Percentiles rank a stretch among this genome's conserved stretches.
Evolutionary conservation across 2,329 filamentous ascomycete species (phyloP).

Genomic region (Zarea fungicola): DNA sequence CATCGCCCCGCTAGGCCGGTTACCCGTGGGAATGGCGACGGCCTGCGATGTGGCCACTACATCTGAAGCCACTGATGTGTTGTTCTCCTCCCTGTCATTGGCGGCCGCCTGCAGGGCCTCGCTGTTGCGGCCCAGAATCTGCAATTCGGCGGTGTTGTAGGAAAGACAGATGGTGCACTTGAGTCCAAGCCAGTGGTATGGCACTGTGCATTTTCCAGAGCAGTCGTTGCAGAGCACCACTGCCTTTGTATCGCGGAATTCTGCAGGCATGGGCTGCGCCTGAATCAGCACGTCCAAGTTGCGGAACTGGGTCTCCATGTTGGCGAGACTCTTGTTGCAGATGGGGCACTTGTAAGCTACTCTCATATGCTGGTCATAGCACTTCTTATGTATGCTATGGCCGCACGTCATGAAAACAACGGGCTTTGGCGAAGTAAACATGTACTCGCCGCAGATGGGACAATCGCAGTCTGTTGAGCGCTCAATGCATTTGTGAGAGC

Average conservation of each 20-base stretch:
- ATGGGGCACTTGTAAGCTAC: constrained; percentile 94
- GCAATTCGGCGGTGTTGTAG: constrained; percentile 64
- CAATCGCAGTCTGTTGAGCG: constrained; percentile 92
- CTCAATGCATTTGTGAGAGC: constrained; percentile 89
- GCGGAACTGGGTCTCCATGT: constrained; percentile 94
- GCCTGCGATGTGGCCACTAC: constrained; percentile 17
- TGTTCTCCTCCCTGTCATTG: constrained; percentile 20
- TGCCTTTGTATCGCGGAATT: constrained; percentile 74
- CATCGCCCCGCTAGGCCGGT: constrained; percentile 5
- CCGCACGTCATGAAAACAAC: constrained; percentile 95
- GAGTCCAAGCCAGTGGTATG: constrained; percentile 90
- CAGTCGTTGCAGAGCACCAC: constrained; percentile 94
- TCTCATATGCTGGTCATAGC: constrained; percentile 82
- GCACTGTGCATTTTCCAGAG: constrained; percentile 75
- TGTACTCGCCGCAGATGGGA: constrained; percentile 92
- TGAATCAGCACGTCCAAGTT: constrained; percentile 85
- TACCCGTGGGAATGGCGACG: constrained; percentile 17
- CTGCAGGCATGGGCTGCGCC: constrained; percentile 83
- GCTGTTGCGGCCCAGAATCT: constrained; percentile 46
- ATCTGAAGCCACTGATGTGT: neutral
- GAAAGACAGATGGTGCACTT: constrained; percentile 74
- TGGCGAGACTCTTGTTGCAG: constrained; percentile 92
- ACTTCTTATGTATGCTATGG: constrained; percentile 89
- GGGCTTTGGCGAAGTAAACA: constrained; percentile 84
- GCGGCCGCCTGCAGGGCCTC: constrained; percentile 22